phyloP scores from a whole-genome alignment of 2,329 filamentous ascomycete genomes.

The Aspergillus calidoustus region DNA sequence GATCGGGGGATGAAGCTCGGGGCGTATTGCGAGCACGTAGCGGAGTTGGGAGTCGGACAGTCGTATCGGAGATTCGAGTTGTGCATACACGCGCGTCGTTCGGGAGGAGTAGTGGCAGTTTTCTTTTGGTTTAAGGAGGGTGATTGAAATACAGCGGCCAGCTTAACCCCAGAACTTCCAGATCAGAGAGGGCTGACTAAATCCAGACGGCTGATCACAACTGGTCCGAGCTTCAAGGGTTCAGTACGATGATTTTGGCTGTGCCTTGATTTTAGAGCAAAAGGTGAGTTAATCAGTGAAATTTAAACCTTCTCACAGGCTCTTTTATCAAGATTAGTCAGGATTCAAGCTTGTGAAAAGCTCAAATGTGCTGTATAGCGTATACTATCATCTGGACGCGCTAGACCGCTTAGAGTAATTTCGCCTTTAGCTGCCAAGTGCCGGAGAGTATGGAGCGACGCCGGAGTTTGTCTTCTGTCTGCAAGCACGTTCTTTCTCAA shows the following conservation, averaged over 20 bases:
- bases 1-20: slow-evolving; percentile 3
- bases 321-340: neutral
- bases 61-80: neutral
- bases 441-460: slow-evolving; percentile 16
- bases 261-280: neutral
- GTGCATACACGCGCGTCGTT: neutral
- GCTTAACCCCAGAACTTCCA: slow-evolving; percentile 16
- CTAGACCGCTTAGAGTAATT: slow-evolving; percentile 16
- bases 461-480: slow-evolving; percentile 15
- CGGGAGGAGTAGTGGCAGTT: neutral
- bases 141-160: slow-evolving; percentile 1
- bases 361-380: neutral
- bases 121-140: slow-evolving; percentile 5
- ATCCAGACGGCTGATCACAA: slow-evolving; percentile 28
- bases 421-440: slow-evolving; percentile 11
- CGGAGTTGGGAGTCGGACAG: neutral
- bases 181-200: slow-evolving; percentile 28
- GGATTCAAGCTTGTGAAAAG: neutral
- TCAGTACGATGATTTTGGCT: neutral
- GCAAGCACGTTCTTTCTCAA: slow-evolving; percentile 13
- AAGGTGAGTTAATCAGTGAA: neutral
- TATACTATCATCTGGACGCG: slow-evolving; percentile 5
- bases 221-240: slow-evolving; percentile 31
- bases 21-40: neutral
- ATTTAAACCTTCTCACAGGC: neutral